Percentiles rank a stretch among this genome's conserved stretches.
These are phyloP conservation scores for Aspergillus tubingensis DNA, from an alignment of 2,329 filamentous ascomycete genomes.

Conservation along the genomic window DNA sequence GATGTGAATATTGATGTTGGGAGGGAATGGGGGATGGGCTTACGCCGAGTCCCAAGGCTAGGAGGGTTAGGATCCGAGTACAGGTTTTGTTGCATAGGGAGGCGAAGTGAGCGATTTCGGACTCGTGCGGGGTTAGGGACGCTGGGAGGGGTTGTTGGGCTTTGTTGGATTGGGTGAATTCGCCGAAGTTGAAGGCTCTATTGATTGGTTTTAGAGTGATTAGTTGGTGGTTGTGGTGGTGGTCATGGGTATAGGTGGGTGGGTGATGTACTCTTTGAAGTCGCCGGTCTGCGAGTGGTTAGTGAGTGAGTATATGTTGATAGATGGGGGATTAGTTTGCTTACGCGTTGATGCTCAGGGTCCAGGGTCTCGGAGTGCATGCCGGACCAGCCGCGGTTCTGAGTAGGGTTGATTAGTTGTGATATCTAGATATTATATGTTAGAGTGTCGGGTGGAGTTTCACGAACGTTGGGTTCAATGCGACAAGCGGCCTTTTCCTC, in stretches of 20 bases:
- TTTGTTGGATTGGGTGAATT: conserved; percentile 65
- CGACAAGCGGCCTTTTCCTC: conserved; percentile 73
- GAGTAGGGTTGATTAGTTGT: conserved; percentile 2
- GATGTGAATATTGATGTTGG: too few relatives aligned
- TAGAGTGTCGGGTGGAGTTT: background rate
- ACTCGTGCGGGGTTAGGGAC: conserved; percentile 61
- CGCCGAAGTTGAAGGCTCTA: conserved; percentile 89
- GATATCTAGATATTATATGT: background rate
- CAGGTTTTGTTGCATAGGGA: conserved; percentile 72
- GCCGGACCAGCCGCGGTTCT: conserved; percentile 86
- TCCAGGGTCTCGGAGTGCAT: conserved; percentile 90
- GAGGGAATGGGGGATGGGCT: background rate
- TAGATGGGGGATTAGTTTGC: conserved; percentile 19
- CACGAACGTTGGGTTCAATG: conserved; percentile 64
- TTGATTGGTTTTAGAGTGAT: conserved; percentile 3
- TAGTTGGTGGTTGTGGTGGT: background rate
- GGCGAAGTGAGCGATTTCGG: conserved; percentile 67
- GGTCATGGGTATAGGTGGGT: background rate
- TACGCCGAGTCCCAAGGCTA: conserved; percentile 75
- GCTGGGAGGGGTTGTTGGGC: conserved; percentile 75
- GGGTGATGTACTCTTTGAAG: conserved; percentile 73
- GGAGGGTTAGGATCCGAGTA: conserved; percentile 70
- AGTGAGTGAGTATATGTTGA: background rate
- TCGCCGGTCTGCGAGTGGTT: conserved; percentile 65
- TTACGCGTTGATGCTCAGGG: conserved; percentile 75